Evolutionary conservation across 2,329 filamentous ascomycete species (phyloP), one percentile per base, ranked within the genome.

Genomic region (Chrysoporthe cubensis): DNA sequence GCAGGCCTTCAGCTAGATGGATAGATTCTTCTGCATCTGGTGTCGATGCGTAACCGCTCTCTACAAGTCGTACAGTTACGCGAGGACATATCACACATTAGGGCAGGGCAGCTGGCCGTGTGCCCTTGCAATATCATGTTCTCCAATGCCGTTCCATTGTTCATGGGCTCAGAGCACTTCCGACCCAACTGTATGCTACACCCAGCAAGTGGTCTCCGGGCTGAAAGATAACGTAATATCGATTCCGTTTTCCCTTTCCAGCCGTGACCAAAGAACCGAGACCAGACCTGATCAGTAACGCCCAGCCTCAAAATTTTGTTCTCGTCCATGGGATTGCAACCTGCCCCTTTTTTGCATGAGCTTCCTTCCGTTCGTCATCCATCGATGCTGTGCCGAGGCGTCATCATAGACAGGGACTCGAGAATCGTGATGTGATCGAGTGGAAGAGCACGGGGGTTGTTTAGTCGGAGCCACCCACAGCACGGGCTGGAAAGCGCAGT

Each of bases 381-480:
- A 65, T 68, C 59, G 60, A 52, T 65, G 40, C 54, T 56, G 56
- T 40, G 58, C 68, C 68, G 66, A 60, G 62, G 60, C 59, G 62
- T 56, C 66, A 69, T 67, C 42, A 34, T 40, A 54, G 54, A 65
- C 54, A 59, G 42, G 62, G 63, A 75, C 70, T 71, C 71, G 71
- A 73, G 73, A 69, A 69, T 69, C 70, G 65, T 68, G 66, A 66
- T 68, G 42, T 60, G 61, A 66, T 50, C 54, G 60, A 62, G 64
- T 58, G 59, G 50, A 65, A 56, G 62, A 70, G 63, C 46, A 48
- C 14, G 14, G n/a, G 14, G 46, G 63, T 73, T 72, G 68, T 77
- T 80, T 80, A 81, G 72, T 81, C 80, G 71, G 85, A 78, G 74
- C 80, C 84, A 76, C 83, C 83, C 75, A 89, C 84, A 77, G 86